Evolutionary conservation across 2,329 filamentous ascomycete genomes (phyloP).

Genomic region (Plenodomus tracheiphilus): DNA sequence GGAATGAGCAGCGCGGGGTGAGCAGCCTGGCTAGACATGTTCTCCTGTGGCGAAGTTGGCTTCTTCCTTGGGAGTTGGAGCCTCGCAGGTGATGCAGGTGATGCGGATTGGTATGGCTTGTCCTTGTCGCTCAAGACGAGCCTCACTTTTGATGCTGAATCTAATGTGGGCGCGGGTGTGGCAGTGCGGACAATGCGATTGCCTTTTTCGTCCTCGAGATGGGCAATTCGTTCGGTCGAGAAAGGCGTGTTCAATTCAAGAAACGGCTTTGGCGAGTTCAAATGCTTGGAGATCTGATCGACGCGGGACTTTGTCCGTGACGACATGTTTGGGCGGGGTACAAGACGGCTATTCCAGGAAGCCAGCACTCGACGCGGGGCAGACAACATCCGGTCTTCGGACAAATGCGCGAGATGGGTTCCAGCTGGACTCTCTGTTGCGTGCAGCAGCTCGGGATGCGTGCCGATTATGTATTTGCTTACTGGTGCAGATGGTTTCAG

Average conservation of each 20-base stretch:
- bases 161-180: slow-evolving; percentile 4
- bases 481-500: slow-evolving; percentile 1
- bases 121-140: background rate
- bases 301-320: slow-evolving; percentile 55
- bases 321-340: slow-evolving; percentile 37
- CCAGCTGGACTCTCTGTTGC: background rate
- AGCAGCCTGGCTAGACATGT: slow-evolving; percentile 61
- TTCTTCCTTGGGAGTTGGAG: slow-evolving; percentile 4
- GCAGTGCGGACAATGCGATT: slow-evolving; percentile 24
- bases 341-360: slow-evolving; percentile 31
- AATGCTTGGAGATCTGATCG: slow-evolving; percentile 64
- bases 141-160: slow-evolving; percentile 5
- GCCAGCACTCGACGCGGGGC: slow-evolving; percentile 28
- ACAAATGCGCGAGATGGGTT: slow-evolving; percentile 24
- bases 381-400: slow-evolving; percentile 37
- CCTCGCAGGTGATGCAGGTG: too few species aligned
- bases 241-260: slow-evolving; percentile 66
- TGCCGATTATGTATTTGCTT: background rate
- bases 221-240: slow-evolving; percentile 60
- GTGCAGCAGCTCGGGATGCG: slow-evolving; percentile 2
- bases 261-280: slow-evolving; percentile 56
- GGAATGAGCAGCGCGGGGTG: slow-evolving; percentile 87
- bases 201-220: slow-evolving; percentile 58
- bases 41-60: slow-evolving; percentile 20
- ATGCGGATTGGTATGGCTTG: background rate